Evolutionary conservation across 345 rosid genomes (phyloP), one percentile per base, ranked within the genome.

Genomic region (Abelmoschus esculentus): DNA sequence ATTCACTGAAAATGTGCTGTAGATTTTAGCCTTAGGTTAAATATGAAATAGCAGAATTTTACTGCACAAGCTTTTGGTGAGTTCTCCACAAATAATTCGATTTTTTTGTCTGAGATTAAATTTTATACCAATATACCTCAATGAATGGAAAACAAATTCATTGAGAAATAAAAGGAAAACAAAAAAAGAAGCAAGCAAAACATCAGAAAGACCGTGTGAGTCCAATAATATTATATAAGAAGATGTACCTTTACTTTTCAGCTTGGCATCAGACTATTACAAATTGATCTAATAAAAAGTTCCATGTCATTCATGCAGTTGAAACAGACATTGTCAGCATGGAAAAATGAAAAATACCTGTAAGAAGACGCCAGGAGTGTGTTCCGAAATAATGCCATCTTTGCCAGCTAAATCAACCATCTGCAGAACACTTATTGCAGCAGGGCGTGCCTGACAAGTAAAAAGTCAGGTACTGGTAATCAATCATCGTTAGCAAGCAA

Each of bases 281-380:
- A 38, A 17, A 61, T 10, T n/a, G 49, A 61, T 61, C 49, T 9
- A 61, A 36, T 9, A 36, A 17, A 12, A 61, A 46, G 38, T 17
- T 18, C 4, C 47, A 38, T 36, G 47, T 61, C 46, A 61, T 12
- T 36, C 40, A 36, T 36, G 18, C 29, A 61, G 49, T 38, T 17
- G 26, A 61, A 36, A 36, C 29, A 36, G 66, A 61, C 18, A 26
- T 32, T 22, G 32, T 31, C 22, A 15, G 15, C 34, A 26, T 60
- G 17, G 17, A 18, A 4, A 57, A 6, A 57, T 38, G 7, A 22
- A 50, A 74, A 71, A 69, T 28, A 95, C 99, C 97, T 95, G 99
- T 73, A 95, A 65, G 72, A 91, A 95, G 71, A 95, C 90, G 36
- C 99, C 97, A 32, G 97, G 96, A 80, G 96, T 84, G 52, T 62